These are phyloP conservation scores for Fusarium pseudoanthophilum DNA, from an alignment of 2,329 filamentous ascomycete species.

Conservation along the genomic window DNA sequence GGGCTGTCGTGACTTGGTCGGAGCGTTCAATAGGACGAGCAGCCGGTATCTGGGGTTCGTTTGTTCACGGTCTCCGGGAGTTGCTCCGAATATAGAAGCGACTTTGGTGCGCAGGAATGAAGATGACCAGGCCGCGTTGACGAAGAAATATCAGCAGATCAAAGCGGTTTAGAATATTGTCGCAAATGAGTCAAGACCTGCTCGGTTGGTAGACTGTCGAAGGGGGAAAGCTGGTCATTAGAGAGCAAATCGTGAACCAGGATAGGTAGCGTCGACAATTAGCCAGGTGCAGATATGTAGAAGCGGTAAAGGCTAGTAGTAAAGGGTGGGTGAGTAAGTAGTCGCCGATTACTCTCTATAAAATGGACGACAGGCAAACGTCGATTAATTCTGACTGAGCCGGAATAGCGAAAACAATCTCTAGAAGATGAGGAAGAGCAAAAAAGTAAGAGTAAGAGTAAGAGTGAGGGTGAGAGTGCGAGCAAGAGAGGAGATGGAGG, in stretches of 20 bases:
- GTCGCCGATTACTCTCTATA: constrained; percentile 27
- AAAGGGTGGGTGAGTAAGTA: constrained; percentile 1
- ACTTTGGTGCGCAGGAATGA: constrained; percentile 30
- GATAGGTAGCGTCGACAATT: constrained; percentile 26
- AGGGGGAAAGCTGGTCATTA: constrained; percentile 10
- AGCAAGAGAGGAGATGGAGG: constrained; percentile 4
- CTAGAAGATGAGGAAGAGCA: constrained; percentile 9
- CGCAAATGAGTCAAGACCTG: constrained; percentile 7
- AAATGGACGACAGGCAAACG: constrained; percentile 17
- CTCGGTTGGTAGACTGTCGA: constrained; percentile 1
- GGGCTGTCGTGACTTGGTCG: constrained; percentile 42
- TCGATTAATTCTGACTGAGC: constrained; percentile 26
- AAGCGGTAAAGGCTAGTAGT: constrained; percentile 19
- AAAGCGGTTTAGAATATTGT: background rate
- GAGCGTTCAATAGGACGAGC: constrained; percentile 41
- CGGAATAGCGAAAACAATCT: constrained; percentile 6
- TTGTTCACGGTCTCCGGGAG: constrained; percentile 29
- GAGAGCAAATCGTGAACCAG: constrained; percentile 28
- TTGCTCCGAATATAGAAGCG: constrained; percentile 36
- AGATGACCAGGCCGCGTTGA: constrained; percentile 31
- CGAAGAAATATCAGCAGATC: constrained; percentile 7
- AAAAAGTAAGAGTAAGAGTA: constrained; percentile 10
- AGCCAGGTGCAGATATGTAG: constrained; percentile 23
- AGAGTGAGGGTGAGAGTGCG: constrained; percentile 16
- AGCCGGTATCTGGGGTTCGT: constrained; percentile 37